Evolutionary conservation across 2,329 filamentous ascomycete species (phyloP), one percentile per base, ranked within the genome.

Genomic region (Diaporthe sp.): DNA sequence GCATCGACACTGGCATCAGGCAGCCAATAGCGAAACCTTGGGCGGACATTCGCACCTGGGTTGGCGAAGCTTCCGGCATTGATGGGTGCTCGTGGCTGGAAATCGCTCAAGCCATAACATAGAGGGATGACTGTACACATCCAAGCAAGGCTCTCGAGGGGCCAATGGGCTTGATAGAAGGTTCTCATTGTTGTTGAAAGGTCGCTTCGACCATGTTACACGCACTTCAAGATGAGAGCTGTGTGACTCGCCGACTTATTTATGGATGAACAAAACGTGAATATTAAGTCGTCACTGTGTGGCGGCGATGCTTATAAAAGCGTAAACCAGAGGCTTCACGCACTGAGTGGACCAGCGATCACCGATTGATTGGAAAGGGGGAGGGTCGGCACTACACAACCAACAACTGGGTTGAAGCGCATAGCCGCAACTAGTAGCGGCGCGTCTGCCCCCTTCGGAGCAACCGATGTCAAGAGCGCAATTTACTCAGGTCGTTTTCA

Each of bases 21-120:
- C 28, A 57, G 53, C 53, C 53, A 57, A 34, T 57, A 57, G 53
- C 53, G 53, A 15, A 57, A 57, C 15, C 53, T 57, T 34, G 53
- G 53, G 9, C 53, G 53, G 53, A 57, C 53, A 31, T 19, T 57
- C 5, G 53, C 25, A 57, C 15, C 53, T 15, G 53, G 53, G 15
- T 19, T 57, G 13, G 53, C 13, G 25, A 57, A 31, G 28, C 3
- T 57, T 34, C 53, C 53, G 28, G 53, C 53, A 19, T 28, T 31
- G 28, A 17, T 34, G 13, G 13, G 13, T 57, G 28, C 12, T 31
- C 7, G 13, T 34, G 12, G 17, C 8, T 9, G 53, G n/a, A 17
- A 19, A 19, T 34, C 17, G 8, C 53, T 57, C 13, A 19, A 17
- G 28, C 28, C 13, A 34, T 31, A 28, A 34, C 53, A 34, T 10